Base-by-base conservation (phyloP, 1,139 yeast genomes). In the Candida sp. region DNA sequence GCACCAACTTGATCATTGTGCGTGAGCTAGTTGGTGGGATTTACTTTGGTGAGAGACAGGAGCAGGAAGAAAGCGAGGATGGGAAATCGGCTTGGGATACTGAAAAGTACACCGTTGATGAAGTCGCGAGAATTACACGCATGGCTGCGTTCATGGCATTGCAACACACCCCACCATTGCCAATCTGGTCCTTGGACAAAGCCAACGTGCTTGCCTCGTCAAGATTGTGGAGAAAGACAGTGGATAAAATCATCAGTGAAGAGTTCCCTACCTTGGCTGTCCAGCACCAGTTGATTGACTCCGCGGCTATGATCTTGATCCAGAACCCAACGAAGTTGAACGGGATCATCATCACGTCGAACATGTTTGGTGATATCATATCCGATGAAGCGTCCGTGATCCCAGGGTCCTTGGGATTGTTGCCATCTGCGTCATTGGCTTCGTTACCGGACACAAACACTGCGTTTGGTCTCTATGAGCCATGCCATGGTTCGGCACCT, bases 401-500 rank as follows among this genome's bases (percentile, higher is more conserved):
- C 62, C 99, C 99, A 41, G 99, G 99, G 35, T 93, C 98, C 23
- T 79, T 94, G 56, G 99, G 99, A 53, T 83, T 94, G 60, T 81
- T 94, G 59, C 99, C 99, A 46, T 90, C 97, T 55, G 99, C 99
- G 5, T 92, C 98, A 25, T 83, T 94, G 64, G 96, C 98, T 5
- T 90, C 98, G 17, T 81, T 94, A 63, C 99, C 99, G 52, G 98
- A 93, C 70, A 85, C 93, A 44, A 93, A 93, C 78, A 77, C 82
- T 46, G 98, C 98, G 0, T 92, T 94, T 67, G 99, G 99, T 55
- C 80, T 94, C 57, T 94, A 94, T 70, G 99, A 94, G 75, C 99
- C 99, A 59, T 93, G 98, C 68, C 99, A 94, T 70, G 99, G 99
- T 45, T 88, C 97, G 42, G 99, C 99, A 28, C 99, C 99, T 42